Evolutionary conservation across 331 rosid species (phyloP).

Genomic region (Spiraea crenata): DNA sequence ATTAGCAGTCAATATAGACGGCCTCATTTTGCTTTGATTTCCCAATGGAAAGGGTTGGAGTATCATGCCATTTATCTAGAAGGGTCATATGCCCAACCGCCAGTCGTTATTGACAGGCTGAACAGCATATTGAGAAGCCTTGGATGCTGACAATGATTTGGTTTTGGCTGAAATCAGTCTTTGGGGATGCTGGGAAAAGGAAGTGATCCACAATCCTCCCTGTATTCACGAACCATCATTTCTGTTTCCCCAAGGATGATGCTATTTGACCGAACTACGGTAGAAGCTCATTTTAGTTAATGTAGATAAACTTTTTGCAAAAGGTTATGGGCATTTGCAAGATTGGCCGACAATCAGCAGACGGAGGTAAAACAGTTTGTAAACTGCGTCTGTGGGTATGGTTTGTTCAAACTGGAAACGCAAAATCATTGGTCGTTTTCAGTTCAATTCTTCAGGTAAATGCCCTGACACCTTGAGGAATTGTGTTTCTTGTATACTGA

Average conservation of each 20-base stretch:
- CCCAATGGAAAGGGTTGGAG: slow-evolving; percentile 85
- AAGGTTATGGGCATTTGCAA: slow-evolving; percentile 1
- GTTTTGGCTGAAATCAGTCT: slow-evolving; percentile 4
- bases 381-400: slow-evolving; percentile 3
- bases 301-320: background rate
- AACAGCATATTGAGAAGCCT: slow-evolving; percentile 53
- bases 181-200: slow-evolving; percentile 17
- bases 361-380: background rate
- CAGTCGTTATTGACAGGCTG: slow-evolving; percentile 53
- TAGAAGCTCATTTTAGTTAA: slow-evolving; percentile 12
- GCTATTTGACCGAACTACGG: background rate
- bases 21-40: slow-evolving; percentile 81
- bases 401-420: background rate
- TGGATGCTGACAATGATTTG: slow-evolving; percentile 49
- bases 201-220: slow-evolving; percentile 4
- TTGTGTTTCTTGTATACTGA: slow-evolving; percentile 19
- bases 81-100: slow-evolving; percentile 62
- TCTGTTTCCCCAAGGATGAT: slow-evolving; percentile 1
- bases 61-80: slow-evolving; percentile 77
- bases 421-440: background rate
- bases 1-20: slow-evolving; percentile 73
- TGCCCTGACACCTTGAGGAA: background rate
- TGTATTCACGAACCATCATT: slow-evolving; percentile 6
- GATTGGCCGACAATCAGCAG: background rate
- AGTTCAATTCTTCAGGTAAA: background rate